A percentile compares a stretch with the other conserved stretches of the same genome.
Conservation (phyloP, 768 basidiomycete genomes). For the Xerocomus spinulosus region DNA sequence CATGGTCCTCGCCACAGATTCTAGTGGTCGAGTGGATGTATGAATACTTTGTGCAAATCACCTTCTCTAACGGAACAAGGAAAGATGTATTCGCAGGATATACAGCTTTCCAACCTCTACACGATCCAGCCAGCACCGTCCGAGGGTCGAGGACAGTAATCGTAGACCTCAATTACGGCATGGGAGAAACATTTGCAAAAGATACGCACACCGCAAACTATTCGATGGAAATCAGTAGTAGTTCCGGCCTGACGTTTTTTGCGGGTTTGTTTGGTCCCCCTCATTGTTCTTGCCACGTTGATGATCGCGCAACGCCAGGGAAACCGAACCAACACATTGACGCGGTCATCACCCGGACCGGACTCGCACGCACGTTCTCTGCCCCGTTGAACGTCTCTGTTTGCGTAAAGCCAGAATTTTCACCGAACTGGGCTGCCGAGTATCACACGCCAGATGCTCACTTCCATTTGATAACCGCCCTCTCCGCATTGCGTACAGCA, state of each 20-base stretch:
- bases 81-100: constrained; percentile 13
- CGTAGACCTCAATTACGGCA: neutral
- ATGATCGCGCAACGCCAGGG: neutral
- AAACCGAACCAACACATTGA: neutral
- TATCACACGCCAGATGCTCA: neutral
- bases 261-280: neutral
- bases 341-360: constrained; percentile 11
- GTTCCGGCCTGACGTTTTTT: neutral
- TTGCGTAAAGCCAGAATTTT: neutral
- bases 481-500: neutral
- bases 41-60: constrained; percentile 15
- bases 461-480: neutral
- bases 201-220: neutral
- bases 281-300: neutral
- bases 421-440: constrained; percentile 8
- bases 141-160: neutral
- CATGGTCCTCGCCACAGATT: neutral
- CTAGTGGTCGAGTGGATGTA: constrained; percentile 12
- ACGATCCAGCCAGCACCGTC: neutral
- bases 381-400: neutral
- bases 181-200: neutral
- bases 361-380: constrained; percentile 6
- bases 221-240: neutral
- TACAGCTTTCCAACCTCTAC: constrained; percentile 15
- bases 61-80: constrained; percentile 14